Conservation (phyloP, 2,329 filamentous ascomycete genomes). For the Lecanosticta acicola region DNA sequence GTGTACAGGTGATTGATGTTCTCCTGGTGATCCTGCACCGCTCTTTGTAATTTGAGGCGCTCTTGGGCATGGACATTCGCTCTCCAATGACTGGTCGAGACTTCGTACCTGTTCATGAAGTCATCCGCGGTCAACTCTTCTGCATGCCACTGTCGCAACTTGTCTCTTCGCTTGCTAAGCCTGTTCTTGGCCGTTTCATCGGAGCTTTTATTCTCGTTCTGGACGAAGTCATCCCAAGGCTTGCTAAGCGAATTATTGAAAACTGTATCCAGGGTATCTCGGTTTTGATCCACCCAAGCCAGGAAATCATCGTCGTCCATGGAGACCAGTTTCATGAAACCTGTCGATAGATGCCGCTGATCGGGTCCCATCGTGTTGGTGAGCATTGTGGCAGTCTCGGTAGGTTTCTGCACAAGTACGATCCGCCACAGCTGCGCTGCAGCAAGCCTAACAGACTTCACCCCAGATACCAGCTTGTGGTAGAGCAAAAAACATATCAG, state of each 20-base stretch:
- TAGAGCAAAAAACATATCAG: slow-evolving; percentile 92
- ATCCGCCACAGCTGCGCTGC: slow-evolving; percentile 87
- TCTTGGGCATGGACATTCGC: slow-evolving; percentile 93
- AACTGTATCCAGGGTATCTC: slow-evolving; percentile 68
- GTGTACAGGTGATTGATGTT: slow-evolving; percentile 72
- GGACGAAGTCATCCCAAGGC: slow-evolving; percentile 83
- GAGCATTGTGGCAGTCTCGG: slow-evolving; percentile 70
- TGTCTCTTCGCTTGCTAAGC: slow-evolving; percentile 71
- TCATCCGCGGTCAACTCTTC: slow-evolving; percentile 66
- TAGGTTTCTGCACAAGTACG: slow-evolving; percentile 85
- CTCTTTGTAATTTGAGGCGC: slow-evolving; percentile 81
- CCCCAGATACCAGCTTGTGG: slow-evolving; percentile 70
- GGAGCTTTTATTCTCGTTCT: slow-evolving; percentile 71
- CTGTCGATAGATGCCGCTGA: slow-evolving; percentile 64
- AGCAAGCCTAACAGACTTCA: slow-evolving; percentile 62
- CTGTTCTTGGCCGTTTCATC: slow-evolving; percentile 68
- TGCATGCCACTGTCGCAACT: slow-evolving; percentile 70
- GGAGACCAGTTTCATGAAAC: slow-evolving; percentile 78
- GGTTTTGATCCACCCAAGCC: slow-evolving; percentile 78
- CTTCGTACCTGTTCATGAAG: slow-evolving; percentile 72
- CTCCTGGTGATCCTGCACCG: slow-evolving; percentile 89
- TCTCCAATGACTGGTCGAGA: slow-evolving; percentile 84
- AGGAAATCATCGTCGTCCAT: slow-evolving; percentile 86
- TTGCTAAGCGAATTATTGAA: slow-evolving; percentile 79
- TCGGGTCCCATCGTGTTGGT: slow-evolving; percentile 64